These are phyloP conservation scores for Plasmodium yoelii DNA, from an alignment of 169 alveolate species.

Conservation along the genomic window DNA sequence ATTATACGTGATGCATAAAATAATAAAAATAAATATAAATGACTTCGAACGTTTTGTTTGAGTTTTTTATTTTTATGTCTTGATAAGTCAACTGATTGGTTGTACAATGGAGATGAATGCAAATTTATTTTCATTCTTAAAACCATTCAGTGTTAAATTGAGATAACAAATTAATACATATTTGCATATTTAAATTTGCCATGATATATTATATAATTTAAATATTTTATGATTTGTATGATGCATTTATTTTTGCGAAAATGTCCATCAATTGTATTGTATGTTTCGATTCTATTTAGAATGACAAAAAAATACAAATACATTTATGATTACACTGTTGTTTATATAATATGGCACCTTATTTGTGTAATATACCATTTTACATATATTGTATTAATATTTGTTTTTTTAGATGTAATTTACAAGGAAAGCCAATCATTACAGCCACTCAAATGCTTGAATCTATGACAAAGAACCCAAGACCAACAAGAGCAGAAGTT, in stretches of 20 bases:
- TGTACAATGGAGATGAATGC: slow-evolving; percentile 1
- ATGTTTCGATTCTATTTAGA: too few relatives aligned
- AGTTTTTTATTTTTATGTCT: slow-evolving; percentile 33
- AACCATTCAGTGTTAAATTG: slow-evolving; percentile 66
- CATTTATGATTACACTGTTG: too few relatives aligned
- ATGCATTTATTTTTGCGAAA: background rate
- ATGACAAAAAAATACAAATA: too few relatives aligned
- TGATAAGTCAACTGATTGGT: slow-evolving; percentile 71
- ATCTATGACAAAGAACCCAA: slow-evolving; percentile 96
- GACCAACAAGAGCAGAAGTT: slow-evolving; percentile 99
- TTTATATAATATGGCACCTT: too few relatives aligned
- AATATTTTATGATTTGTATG: background rate
- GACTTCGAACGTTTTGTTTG: slow-evolving; percentile 63
- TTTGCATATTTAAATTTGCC: background rate
- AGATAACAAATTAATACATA: slow-evolving; percentile 29
- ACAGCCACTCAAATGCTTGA: slow-evolving; percentile 99
- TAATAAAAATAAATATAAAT: slow-evolving; percentile 17
- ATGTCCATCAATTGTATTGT: too few relatives aligned
- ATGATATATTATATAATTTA: background rate
- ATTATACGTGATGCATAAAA: slow-evolving; percentile 56
- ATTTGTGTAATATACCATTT: background rate
- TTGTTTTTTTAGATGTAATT: slow-evolving; percentile 86
- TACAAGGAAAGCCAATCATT: slow-evolving; percentile 97
- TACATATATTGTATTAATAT: background rate
- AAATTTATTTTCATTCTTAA: slow-evolving; percentile 23